Base-by-base conservation (phyloP, 2,329 filamentous ascomycete genomes). In the Xylariaceae sp. region DNA sequence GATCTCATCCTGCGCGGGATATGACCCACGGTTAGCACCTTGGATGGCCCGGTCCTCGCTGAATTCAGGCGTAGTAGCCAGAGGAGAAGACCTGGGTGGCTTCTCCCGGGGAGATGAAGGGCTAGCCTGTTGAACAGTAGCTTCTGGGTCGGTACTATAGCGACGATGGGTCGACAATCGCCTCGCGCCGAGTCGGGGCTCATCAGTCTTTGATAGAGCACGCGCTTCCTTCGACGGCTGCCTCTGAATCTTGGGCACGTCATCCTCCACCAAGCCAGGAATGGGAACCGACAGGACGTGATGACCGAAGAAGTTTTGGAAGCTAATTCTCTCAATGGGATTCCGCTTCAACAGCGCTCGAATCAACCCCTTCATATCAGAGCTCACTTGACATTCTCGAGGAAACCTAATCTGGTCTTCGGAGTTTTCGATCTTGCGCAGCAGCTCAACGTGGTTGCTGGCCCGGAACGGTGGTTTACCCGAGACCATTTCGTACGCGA, bases 401-500 rank as follows among this genome's bases (percentile, higher is more conserved):
- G 83, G 77, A 47, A 96, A 96, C 44, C 73, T 78, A 59, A 96
- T 93, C 42, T 76, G 69, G 55, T 96, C 90, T 43, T 93, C 83
- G 13, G 83, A 80, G 39, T 81, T 81, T 57, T 96, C 90, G 44
- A 98, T 98, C 64, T 84, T 92, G 40, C 86, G 78, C 27, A 96
- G 71, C 22, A 98, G 67, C 56, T 98, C 92, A 25, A 98, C 89
- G 53, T 98, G 92, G 54, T 98, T 96, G 35, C 77, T 78, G 19
- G 92, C 92, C 45, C 87, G 75, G 61, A 96, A 98, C 0, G 92
- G 92, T 15, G 92, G 88, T 42, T 77, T 82, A 33, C 89, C 90
- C 5, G 81, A 85, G 40, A 92, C 78, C 89, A 98, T 94, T 63
- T 98, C 92, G 56, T 87, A 94, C 16, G 94, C 65, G 7, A 98